A percentile compares a stretch with the other conserved stretches of the same genome.
phyloP scores from a whole-genome alignment of 129 eudicot species.

The Centella asiatica region DNA sequence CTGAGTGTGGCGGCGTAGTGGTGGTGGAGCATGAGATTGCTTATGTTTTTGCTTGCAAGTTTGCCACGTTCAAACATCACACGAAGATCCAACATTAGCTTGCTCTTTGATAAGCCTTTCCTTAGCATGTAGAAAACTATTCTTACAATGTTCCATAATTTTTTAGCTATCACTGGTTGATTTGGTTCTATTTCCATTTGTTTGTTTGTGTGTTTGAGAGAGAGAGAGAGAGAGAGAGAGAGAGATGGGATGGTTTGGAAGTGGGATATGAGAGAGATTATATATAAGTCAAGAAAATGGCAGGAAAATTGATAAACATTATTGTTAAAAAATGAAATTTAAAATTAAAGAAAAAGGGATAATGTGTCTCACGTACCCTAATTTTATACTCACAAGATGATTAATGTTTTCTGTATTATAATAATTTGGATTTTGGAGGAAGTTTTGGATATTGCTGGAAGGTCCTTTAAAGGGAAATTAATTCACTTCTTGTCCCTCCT shows the following conservation, averaged over 20 bases:
- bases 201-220: background rate
- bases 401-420: background rate
- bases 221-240: constrained; percentile 11
- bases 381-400: background rate
- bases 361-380: background rate
- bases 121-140: constrained; percentile 43
- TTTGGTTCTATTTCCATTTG: constrained; percentile 39
- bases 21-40: constrained; percentile 46
- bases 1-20: constrained; percentile 38
- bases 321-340: background rate
- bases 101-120: constrained; percentile 43
- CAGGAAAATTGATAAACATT: no score
- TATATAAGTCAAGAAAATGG: constrained; percentile 22
- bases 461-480: background rate
- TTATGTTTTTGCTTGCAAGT: constrained; percentile 51
- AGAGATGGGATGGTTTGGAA: constrained; percentile 10
- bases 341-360: background rate
- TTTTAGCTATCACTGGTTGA: constrained; percentile 45
- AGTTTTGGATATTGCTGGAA: background rate
- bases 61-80: constrained; percentile 48
- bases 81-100: constrained; percentile 48
- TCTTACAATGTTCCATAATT: constrained; percentile 43
- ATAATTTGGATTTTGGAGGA: background rate
- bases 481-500: background rate
- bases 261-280: constrained; percentile 17